Base-by-base conservation (phyloP, 345 rosid genomes). In the Gynandropsis gynandra region DNA sequence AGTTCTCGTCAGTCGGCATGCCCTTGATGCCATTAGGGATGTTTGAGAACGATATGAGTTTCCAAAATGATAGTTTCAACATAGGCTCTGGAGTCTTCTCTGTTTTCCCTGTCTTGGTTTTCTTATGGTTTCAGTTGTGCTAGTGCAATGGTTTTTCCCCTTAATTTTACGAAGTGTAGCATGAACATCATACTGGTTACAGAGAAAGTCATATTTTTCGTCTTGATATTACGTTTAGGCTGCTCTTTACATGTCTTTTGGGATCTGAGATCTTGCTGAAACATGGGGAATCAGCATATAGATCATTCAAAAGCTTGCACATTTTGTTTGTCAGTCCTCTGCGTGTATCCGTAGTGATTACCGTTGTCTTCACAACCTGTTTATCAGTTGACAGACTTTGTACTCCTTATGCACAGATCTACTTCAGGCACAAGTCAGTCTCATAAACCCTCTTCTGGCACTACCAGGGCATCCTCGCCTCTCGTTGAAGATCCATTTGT, bases 401-500 rank as follows among this genome's bases (percentile, higher is more conserved):
- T 41, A 40, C 20, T 42, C n/a, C 21, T 37, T 17, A 24, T 72
- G 58, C 46, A 49, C 69, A 80, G 85, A 71, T 72, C 80, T 69
- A 60, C 69, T 53, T 72, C 76, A 15, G 80, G 74, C 41, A 45
- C 65, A 16, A 61, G 29, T 42, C 65, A 10, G 56, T 40, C 74
- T 47, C 71, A 52, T 11, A 76, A 72, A 52, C 74, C 72, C 37
- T 57, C 76, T 63, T 56, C 71, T 46, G 52, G 52, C 64, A 63
- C 80, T 19, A 70, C 50, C 24, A 72, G 58, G 69, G 34, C 67
- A 6, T 61, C 64, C 15, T 65, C 85, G 39, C 41, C 49, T 54
- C 38, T 50, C 52, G 52, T 59, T 59, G 78, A 76, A n/a, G 68
- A 76, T 29, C 85, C 82, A 12, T 76, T 80, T 74, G 71, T 50